Evolutionary conservation across 1,284 basidiomycete species (phyloP).

Genomic region (Wallemia mellicola): DNA sequence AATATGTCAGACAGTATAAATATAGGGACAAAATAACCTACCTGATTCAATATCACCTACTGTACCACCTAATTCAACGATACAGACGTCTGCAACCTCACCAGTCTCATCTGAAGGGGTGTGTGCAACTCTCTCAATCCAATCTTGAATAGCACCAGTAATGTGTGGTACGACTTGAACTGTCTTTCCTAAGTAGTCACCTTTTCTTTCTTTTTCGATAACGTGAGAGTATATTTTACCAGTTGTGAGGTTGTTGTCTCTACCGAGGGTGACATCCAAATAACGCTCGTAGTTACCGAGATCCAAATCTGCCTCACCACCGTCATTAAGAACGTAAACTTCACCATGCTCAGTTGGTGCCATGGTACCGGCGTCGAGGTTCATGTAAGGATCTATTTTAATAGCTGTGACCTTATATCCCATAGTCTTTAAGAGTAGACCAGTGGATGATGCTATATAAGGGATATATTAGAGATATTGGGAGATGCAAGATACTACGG

Average conservation of each 20-base stretch:
- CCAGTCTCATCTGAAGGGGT: conserved; percentile 82
- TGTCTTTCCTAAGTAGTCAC: conserved; percentile 93
- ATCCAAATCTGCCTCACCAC: conserved; percentile 92
- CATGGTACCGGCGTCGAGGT: conserved; percentile 99
- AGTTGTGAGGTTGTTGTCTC: conserved; percentile 94
- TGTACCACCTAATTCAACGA: conserved; percentile 90
- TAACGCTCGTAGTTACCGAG: conserved; percentile 97
- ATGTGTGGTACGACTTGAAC: conserved; percentile 92
- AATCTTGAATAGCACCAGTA: conserved; percentile 91
- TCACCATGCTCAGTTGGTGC: conserved; percentile 94
- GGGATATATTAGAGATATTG: too few relatives aligned
- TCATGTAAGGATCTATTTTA: conserved; percentile 99
- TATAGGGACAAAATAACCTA: not conserved
- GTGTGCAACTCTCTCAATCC: conserved; percentile 84
- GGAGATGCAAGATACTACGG: too few relatives aligned
- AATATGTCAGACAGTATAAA: not conserved
- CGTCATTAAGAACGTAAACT: conserved; percentile 94
- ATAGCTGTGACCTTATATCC: conserved; percentile 93
- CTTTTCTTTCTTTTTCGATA: conserved; percentile 86
- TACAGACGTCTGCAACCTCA: conserved; percentile 83
- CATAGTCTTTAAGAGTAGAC: conserved; percentile 74
- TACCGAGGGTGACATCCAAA: conserved; percentile 69
- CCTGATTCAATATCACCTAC: conserved; percentile 76
- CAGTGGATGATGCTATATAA: conserved; percentile 96
- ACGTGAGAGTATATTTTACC: conserved; percentile 94